These are phyloP conservation scores for Alternaria panax DNA, from an alignment of 2,329 filamentous ascomycete species.

Conservation along the genomic window DNA sequence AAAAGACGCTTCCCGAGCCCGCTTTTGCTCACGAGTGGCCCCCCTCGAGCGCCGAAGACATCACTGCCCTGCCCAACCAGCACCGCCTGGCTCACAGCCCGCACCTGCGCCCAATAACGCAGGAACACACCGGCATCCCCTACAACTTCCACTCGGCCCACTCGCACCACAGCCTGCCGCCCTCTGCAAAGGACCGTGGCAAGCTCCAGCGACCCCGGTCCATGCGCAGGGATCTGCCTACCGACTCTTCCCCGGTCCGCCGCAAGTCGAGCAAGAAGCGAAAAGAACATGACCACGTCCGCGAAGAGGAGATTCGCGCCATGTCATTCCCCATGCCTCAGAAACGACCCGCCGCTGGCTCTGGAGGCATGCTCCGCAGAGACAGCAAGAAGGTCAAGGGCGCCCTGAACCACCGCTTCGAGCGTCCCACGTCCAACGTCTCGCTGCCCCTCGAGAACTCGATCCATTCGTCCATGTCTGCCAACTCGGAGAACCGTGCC, in stretches of 20 bases:
- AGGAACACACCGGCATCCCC: slow-evolving; percentile 51
- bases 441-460: slow-evolving; percentile 79
- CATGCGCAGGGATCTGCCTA: slow-evolving; percentile 65
- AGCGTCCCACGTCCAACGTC: slow-evolving; percentile 72
- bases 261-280: slow-evolving; percentile 77
- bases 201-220: slow-evolving; percentile 58
- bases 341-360: slow-evolving; percentile 66
- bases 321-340: slow-evolving; percentile 76
- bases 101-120: slow-evolving; percentile 56
- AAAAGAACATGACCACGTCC: slow-evolving; percentile 69
- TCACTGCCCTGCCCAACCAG: slow-evolving; percentile 56
- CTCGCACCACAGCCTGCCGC: slow-evolving; percentile 46
- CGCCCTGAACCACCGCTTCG: slow-evolving; percentile 63
- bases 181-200: slow-evolving; percentile 51
- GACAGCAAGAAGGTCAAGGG: slow-evolving; percentile 72
- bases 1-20: slow-evolving; percentile 34
- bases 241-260: slow-evolving; percentile 64
- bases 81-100: slow-evolving; percentile 55
- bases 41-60: slow-evolving; percentile 52
- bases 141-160: slow-evolving; percentile 54
- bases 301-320: slow-evolving; percentile 87
- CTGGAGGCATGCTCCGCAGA: slow-evolving; percentile 66
- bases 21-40: slow-evolving; percentile 20
- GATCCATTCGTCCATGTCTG: slow-evolving; percentile 77
- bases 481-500: slow-evolving; percentile 74